Conservation (phyloP, 805 yeast species). For the Ogataea ramenticola region DNA sequence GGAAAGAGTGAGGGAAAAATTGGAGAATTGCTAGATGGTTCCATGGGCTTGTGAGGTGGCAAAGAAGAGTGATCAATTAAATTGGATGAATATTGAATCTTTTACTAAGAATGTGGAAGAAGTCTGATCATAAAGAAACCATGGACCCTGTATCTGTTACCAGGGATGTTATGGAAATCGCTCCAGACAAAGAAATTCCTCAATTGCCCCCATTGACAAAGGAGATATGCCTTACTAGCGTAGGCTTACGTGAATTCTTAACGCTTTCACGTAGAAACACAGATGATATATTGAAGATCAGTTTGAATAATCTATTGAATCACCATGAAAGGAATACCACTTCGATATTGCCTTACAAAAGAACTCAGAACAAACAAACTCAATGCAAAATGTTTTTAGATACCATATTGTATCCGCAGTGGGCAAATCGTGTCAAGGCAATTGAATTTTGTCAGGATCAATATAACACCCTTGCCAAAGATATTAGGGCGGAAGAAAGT, state of each 20-base stretch:
- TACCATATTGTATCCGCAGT: constrained; percentile 35
- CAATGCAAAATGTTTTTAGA: constrained; percentile 30
- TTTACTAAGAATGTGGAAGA: not conserved
- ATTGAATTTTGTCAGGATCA: constrained; percentile 36
- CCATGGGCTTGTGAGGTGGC: not conserved
- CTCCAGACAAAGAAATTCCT: constrained; percentile 17
- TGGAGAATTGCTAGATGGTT: not conserved
- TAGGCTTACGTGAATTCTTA: constrained; percentile 29
- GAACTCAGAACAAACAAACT: constrained; percentile 1
- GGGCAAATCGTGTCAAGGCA: constrained; percentile 34
- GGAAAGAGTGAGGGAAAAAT: too few relatives aligned
- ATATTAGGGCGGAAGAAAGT: constrained; percentile 18
- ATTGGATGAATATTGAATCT: too few relatives aligned
- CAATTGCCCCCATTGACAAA: constrained; percentile 19
- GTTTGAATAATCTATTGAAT: constrained; percentile 32
- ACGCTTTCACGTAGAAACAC: constrained; percentile 27
- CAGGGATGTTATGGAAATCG: constrained; percentile 7
- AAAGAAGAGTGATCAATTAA: not conserved
- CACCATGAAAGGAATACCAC: constrained; percentile 17
- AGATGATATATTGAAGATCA: constrained; percentile 40
- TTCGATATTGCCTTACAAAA: constrained; percentile 15
- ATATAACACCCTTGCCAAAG: constrained; percentile 22
- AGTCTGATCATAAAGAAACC: not conserved
- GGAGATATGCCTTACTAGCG: constrained; percentile 26
- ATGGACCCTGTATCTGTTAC: not conserved